Conservation (phyloP, 2,329 filamentous ascomycete species). For the Xylaria sp. region DNA sequence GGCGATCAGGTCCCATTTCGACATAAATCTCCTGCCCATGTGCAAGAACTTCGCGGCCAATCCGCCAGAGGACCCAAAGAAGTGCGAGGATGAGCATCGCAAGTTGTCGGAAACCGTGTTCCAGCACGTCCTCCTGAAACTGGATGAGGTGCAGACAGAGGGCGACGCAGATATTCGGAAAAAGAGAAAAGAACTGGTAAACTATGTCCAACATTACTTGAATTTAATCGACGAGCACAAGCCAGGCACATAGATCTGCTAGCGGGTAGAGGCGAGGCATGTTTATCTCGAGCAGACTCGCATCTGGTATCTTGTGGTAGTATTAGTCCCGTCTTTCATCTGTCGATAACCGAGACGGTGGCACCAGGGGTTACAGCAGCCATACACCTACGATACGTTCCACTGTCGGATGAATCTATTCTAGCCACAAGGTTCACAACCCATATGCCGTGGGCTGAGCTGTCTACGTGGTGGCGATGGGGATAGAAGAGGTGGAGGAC, state of each 20-base stretch:
- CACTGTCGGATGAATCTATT: too few species aligned
- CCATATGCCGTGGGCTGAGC: too few species aligned
- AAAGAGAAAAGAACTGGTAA: conserved; percentile 73
- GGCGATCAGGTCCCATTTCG: conserved; percentile 66
- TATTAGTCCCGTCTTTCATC: neutral
- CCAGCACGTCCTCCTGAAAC: conserved; percentile 74
- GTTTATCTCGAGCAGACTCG: neutral
- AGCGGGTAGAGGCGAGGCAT: conserved; percentile 14
- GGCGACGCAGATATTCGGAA: conserved; percentile 67
- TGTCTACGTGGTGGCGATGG: too few species aligned
- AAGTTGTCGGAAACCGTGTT: conserved; percentile 75
- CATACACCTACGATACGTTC: too few species aligned
- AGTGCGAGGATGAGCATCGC: conserved; percentile 73
- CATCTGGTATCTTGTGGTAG: neutral
- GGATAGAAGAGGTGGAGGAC: too few species aligned
- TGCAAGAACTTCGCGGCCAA: conserved; percentile 63
- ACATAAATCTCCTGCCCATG: conserved; percentile 64
- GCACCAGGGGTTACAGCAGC: neutral
- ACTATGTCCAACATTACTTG: conserved; percentile 68
- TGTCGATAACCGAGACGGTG: neutral
- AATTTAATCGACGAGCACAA: conserved; percentile 60
- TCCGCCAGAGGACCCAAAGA: conserved; percentile 68
- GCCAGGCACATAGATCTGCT: conserved; percentile 14
- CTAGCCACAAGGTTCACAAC: too few species aligned
- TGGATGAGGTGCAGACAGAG: conserved; percentile 75